Conservation (phyloP, 305 asterid species). For the Fraxinus velutina region DNA sequence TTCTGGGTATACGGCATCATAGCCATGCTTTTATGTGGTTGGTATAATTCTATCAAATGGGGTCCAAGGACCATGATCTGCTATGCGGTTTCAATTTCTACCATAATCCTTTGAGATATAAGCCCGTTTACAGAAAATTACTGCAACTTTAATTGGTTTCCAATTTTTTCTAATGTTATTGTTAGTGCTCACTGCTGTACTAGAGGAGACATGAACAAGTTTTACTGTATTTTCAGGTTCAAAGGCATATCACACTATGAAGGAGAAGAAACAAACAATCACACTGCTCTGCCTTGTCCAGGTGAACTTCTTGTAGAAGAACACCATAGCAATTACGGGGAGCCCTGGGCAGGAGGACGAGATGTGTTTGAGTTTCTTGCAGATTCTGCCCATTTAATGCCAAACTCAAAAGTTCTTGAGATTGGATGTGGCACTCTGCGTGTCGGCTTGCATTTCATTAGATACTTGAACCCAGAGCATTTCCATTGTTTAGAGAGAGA, state of each 20-base stretch:
- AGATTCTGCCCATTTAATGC: slow-evolving; percentile 46
- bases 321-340: slow-evolving; percentile 97
- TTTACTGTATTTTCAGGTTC: slow-evolving; percentile 31
- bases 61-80: not conserved
- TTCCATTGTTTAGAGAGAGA: slow-evolving; percentile 90
- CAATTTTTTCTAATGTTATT: not conserved
- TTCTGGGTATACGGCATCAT: not conserved
- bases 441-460: slow-evolving; percentile 85
- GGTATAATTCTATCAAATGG: not conserved
- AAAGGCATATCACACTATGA: slow-evolving; percentile 96
- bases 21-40: not conserved
- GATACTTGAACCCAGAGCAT: slow-evolving; percentile 62
- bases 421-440: slow-evolving; percentile 98
- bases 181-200: not conserved
- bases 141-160: not conserved
- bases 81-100: not conserved
- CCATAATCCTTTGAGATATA: not conserved
- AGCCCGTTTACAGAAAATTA: not conserved
- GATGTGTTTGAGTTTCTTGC: slow-evolving; percentile 91
- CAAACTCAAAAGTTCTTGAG: slow-evolving; percentile 74
- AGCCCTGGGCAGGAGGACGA: slow-evolving; percentile 99
- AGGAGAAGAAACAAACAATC: slow-evolving; percentile 71
- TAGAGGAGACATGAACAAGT: not conserved
- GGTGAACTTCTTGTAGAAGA: slow-evolving; percentile 89
- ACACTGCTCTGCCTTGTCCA: slow-evolving; percentile 91